Evolutionary conservation across 2,329 filamentous ascomycete species (phyloP), one percentile per base, ranked within the genome.

Genomic region (Paraphoma sp.): DNA sequence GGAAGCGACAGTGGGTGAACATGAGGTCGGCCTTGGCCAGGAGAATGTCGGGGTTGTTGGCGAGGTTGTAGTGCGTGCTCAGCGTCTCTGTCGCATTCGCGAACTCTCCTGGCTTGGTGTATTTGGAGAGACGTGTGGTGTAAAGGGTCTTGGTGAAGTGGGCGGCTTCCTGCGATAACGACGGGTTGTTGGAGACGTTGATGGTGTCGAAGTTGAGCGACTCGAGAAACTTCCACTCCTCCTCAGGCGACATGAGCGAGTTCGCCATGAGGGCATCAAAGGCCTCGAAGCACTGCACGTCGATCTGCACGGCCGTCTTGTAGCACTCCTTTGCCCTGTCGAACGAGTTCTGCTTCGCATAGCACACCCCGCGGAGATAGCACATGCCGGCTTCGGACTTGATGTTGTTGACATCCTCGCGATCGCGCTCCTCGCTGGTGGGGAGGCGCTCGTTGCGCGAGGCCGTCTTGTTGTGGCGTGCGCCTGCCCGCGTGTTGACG

Each of bases 181-280:
- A 87, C 0, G 86, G 80, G 62, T 92, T 88, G 30, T 87, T 85
- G 1, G 82, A 79, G 1, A 89, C 84, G 6, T 83, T 83, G 60
- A 98, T 89, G 17, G 89, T 87, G 75, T 96, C 93, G 73, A 99
- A 99, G 78, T 97, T 88, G 18, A 97, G 84, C 49, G 90, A 92
- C 64, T 95, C 89, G 43, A 97, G 84, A 60, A 97, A 97, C 48
- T 89, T 86, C 85, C 94, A 92, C 74, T 97, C 93, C 76, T 97
- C 93, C 36, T 91, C 88, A 0, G 93, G 93, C 18, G 87, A 87
- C 86, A 99, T 90, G 59, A 99, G 84, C 17, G 91, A 91, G 79
- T 99, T 99, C 79, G 93, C 92, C 88, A 98, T 97, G 53, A 99
- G 85, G 80, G 98, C 93, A 69, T 97, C 93, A 72, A 99, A 98